A percentile compares a stretch with the other conserved stretches of the same genome.
phyloP scores from a whole-genome alignment of 2,329 filamentous ascomycete genomes.

The Magnaporthiopsis poae region DNA sequence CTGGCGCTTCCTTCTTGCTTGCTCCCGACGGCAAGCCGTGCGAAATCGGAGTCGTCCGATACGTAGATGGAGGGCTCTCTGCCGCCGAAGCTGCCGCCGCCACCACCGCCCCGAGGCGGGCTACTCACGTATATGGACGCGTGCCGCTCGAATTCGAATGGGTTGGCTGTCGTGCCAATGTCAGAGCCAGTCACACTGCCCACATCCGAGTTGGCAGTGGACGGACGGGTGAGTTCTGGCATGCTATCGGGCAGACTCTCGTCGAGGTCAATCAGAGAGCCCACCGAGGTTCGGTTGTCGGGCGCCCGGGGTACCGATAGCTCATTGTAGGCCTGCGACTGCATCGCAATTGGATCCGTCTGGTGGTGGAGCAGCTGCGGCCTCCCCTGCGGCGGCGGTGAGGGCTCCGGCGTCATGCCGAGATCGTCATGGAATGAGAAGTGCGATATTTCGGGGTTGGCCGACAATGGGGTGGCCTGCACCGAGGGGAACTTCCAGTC shows the following conservation, averaged over 20 bases:
- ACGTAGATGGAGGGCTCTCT: constrained; percentile 53
- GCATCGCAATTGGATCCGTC: constrained; percentile 32
- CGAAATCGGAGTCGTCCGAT: constrained; percentile 46
- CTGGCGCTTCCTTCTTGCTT: constrained; percentile 4
- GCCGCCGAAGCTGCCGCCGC: constrained; percentile 24
- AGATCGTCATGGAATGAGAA: constrained; percentile 29
- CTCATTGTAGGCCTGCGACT: constrained; percentile 27
- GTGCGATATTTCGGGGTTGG: constrained; percentile 36
- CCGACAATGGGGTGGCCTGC: constrained; percentile 36
- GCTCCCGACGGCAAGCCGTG: constrained; percentile 21
- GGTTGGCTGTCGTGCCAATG: constrained; percentile 40
- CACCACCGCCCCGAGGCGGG: constrained; percentile 12
- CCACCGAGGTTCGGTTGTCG: constrained; percentile 26
- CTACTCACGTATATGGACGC: constrained; percentile 37
- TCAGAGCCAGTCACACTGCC: constrained; percentile 48
- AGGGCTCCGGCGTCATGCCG: constrained; percentile 18
- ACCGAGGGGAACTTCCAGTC: constrained; percentile 47
- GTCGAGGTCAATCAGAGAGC: constrained; percentile 27
- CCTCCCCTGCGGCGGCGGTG: constrained; percentile 18
- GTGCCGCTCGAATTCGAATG: constrained; percentile 56
- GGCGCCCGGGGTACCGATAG: constrained; percentile 19
- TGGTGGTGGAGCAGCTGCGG: constrained; percentile 37
- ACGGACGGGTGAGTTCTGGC: constrained; percentile 43
- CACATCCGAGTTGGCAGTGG: constrained; percentile 51
- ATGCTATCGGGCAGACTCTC: constrained; percentile 33